phyloP scores from a whole-genome alignment of 78 protist genomes.

The slime mould (Dictyostelium discoideum) region DNA sequence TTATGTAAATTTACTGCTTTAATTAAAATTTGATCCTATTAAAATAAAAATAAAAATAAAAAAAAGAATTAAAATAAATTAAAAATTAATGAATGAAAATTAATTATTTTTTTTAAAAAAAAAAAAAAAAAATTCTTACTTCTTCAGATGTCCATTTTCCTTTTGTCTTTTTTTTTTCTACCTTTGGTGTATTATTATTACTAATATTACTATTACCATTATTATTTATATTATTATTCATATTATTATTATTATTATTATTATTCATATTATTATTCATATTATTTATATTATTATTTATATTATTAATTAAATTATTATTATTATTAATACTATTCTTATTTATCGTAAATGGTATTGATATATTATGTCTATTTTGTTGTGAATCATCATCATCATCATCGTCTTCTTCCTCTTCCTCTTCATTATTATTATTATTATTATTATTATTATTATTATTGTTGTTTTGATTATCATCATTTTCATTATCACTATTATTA shows the following conservation, averaged over 20 bases:
- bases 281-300: too few relatives aligned
- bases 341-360: neutral
- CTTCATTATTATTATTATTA: neutral
- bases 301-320: too few relatives aligned
- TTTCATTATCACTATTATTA: neutral
- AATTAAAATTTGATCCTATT: constrained; percentile 78
- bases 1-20: constrained; percentile 81
- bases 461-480: neutral
- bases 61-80: neutral
- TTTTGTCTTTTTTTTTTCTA: constrained; percentile 23
- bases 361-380: neutral
- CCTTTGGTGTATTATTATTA: neutral
- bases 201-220: neutral
- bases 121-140: constrained; percentile 3
- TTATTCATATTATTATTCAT: too few relatives aligned
- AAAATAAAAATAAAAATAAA: neutral
- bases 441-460: neutral
- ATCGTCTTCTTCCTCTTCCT: neutral
- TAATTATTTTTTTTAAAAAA: too few relatives aligned
- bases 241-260: too few relatives aligned
- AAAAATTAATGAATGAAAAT: neutral
- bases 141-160: constrained; percentile 52
- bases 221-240: neutral
- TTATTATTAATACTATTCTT: too few relatives aligned
- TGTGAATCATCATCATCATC: neutral